These are phyloP conservation scores for Pseudozyma sp. DNA, from an alignment of 1,284 basidiomycete genomes.

Conservation along the genomic window DNA sequence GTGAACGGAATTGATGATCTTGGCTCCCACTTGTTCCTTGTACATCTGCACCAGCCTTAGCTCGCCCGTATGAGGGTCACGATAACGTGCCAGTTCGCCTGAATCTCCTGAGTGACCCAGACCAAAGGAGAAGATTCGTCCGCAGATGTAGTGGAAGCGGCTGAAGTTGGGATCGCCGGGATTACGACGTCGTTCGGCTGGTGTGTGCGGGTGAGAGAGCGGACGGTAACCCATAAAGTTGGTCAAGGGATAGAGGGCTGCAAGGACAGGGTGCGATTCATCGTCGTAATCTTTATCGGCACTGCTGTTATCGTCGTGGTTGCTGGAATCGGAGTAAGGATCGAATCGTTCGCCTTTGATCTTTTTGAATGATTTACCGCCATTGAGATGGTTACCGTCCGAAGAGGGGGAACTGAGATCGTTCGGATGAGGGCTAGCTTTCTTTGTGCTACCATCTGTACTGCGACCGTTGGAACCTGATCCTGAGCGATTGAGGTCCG, in stretches of 20 bases:
- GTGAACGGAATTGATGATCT: conserved; percentile 40
- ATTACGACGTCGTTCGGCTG: conserved; percentile 10
- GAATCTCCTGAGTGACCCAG: conserved; percentile 25
- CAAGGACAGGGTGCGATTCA: conserved; percentile 22
- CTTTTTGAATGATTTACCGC: conserved; percentile 11
- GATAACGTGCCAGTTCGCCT: conserved; percentile 25
- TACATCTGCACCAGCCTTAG: conserved; percentile 39
- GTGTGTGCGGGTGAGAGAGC: conserved; percentile 40
- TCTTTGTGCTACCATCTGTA: conserved; percentile 25
- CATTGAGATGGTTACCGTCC: conserved; percentile 5
- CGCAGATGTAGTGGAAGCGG: conserved; percentile 41
- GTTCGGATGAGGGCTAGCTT: conserved; percentile 22
- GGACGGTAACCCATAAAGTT: conserved; percentile 48
- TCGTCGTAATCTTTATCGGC: conserved; percentile 13
- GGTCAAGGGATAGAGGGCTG: conserved; percentile 35
- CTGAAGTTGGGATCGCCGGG: conserved; percentile 23
- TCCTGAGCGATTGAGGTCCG: neutral
- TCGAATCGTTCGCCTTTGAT: conserved; percentile 14
- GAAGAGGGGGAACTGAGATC: conserved; percentile 19
- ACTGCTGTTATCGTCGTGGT: conserved; percentile 4
- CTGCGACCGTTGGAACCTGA: neutral
- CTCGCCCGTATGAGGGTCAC: conserved; percentile 32
- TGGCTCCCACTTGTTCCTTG: conserved; percentile 20
- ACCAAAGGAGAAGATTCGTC: conserved; percentile 34
- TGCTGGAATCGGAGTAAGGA: neutral